A percentile compares a stretch with the other conserved stretches of the same genome.
These are phyloP conservation scores for Fonsecaea monophora DNA, from an alignment of 2,329 filamentous ascomycete species.

Conservation along the genomic window DNA sequence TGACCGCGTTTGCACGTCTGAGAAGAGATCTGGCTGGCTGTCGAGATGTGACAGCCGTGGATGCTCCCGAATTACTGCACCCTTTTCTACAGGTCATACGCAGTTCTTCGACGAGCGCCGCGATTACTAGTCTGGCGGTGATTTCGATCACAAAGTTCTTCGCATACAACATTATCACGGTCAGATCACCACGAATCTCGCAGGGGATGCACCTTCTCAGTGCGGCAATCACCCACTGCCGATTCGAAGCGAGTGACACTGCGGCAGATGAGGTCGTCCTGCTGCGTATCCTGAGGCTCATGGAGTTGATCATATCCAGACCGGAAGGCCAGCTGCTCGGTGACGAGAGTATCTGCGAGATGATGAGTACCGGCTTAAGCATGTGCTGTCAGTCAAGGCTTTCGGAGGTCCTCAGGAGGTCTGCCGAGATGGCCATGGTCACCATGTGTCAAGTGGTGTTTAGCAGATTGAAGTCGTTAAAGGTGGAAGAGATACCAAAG, in stretches of 20 bases:
- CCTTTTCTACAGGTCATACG: constrained; percentile 97
- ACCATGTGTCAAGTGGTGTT: constrained; percentile 99
- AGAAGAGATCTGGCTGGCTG: constrained; percentile 85
- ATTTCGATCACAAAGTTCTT: constrained; percentile 96
- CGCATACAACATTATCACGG: constrained; percentile 87
- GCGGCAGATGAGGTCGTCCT: constrained; percentile 95
- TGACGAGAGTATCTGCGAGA: constrained; percentile 97
- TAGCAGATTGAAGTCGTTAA: constrained; percentile 84
- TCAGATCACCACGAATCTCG: constrained; percentile 82
- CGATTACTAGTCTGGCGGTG: constrained; percentile 92
- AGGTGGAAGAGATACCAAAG: constrained; percentile 70
- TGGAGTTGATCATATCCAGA: constrained; percentile 97
- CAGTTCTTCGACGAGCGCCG: constrained; percentile 91
- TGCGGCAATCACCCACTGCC: constrained; percentile 93
- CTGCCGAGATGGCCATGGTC: constrained; percentile 93
- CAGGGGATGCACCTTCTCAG: constrained; percentile 94
- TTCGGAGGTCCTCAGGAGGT: constrained; percentile 86
- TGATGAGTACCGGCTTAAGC: constrained; percentile 97
- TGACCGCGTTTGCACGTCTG: constrained; percentile 90
- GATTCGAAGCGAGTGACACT: constrained; percentile 95
- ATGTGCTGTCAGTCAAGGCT: constrained; percentile 95
- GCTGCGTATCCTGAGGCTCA: constrained; percentile 90
- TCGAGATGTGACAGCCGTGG: constrained; percentile 88
- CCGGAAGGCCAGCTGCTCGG: constrained; percentile 92
- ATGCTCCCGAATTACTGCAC: constrained; percentile 85